Evolutionary conservation across 2,329 filamentous ascomycete species (phyloP).

Genomic region (Pseudocercospora macadamiae): DNA sequence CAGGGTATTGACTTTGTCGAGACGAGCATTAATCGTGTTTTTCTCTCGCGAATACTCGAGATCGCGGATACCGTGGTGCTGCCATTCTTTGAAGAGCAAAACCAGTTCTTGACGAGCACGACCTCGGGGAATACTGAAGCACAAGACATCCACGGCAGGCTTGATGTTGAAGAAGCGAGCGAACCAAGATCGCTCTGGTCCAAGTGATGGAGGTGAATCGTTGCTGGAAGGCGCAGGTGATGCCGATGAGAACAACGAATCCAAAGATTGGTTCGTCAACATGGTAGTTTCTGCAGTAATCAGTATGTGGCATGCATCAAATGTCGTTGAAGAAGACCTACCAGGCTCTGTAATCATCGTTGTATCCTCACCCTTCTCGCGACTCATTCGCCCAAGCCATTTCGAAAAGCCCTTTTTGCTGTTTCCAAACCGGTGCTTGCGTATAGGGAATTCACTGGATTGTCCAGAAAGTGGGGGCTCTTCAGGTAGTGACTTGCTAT

Average conservation of each 20-base stretch:
- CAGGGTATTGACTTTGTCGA: slow-evolving; percentile 76
- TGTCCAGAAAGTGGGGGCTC: slow-evolving; percentile 37
- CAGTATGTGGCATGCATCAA: background rate
- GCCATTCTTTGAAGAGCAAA: slow-evolving; percentile 76
- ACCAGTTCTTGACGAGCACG: slow-evolving; percentile 77
- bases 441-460: slow-evolving; percentile 50
- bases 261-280: slow-evolving; percentile 29
- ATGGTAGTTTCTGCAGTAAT: slow-evolving; percentile 30
- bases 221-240: slow-evolving; percentile 52
- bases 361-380: slow-evolving; percentile 33
- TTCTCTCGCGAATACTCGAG: slow-evolving; percentile 77
- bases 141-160: slow-evolving; percentile 74
- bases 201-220: slow-evolving; percentile 47
- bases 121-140: slow-evolving; percentile 72
- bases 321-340: slow-evolving; percentile 12
- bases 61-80: slow-evolving; percentile 72
- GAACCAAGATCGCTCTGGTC: slow-evolving; percentile 73
- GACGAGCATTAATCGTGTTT: slow-evolving; percentile 77
- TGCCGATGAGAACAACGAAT: slow-evolving; percentile 37
- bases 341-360: slow-evolving; percentile 21
- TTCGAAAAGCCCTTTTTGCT: slow-evolving; percentile 55
- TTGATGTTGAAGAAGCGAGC: slow-evolving; percentile 87
- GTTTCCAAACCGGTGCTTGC: slow-evolving; percentile 38
- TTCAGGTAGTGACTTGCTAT: slow-evolving; percentile 32
- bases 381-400: slow-evolving; percentile 55